Evolutionary conservation across 805 yeast genomes (phyloP).

Genomic region (Pichia manshurica): DNA sequence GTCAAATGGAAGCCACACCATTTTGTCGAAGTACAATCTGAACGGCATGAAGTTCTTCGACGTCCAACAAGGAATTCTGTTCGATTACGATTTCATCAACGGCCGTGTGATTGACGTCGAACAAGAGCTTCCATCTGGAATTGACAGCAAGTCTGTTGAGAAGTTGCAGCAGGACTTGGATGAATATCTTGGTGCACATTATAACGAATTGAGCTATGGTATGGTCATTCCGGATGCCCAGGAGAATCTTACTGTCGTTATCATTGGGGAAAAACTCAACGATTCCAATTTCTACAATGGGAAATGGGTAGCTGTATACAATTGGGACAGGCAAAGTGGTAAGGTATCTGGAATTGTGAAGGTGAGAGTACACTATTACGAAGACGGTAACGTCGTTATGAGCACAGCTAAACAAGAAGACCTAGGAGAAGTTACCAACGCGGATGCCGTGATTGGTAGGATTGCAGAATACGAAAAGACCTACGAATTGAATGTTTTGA

Average conservation of each 20-base stretch:
- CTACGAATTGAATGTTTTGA: constrained; percentile 54
- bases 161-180: constrained; percentile 30
- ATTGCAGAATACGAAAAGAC: constrained; percentile 54
- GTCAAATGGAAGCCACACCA: constrained; percentile 23
- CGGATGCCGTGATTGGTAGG: constrained; percentile 32
- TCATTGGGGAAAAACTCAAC: constrained; percentile 68
- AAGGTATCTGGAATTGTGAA: constrained; percentile 47
- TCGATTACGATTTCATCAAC: constrained; percentile 53
- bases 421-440: constrained; percentile 14
- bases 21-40: constrained; percentile 44
- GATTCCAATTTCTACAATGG: constrained; percentile 85
- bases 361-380: constrained; percentile 85
- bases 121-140: constrained; percentile 17
- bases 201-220: constrained; percentile 49
- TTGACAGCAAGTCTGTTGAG: constrained; percentile 12
- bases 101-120: constrained; percentile 51
- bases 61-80: constrained; percentile 39
- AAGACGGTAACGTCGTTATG: constrained; percentile 91
- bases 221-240: constrained; percentile 39
- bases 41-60: constrained; percentile 53
- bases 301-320: constrained; percentile 78
- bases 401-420: constrained; percentile 30
- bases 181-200: constrained; percentile 58
- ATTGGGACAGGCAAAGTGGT: constrained; percentile 35
- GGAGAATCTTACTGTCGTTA: constrained; percentile 37